These are phyloP conservation scores for Elaeis oleifera DNA, from an alignment of 202 grass and related monocot species.

Conservation along the genomic window DNA sequence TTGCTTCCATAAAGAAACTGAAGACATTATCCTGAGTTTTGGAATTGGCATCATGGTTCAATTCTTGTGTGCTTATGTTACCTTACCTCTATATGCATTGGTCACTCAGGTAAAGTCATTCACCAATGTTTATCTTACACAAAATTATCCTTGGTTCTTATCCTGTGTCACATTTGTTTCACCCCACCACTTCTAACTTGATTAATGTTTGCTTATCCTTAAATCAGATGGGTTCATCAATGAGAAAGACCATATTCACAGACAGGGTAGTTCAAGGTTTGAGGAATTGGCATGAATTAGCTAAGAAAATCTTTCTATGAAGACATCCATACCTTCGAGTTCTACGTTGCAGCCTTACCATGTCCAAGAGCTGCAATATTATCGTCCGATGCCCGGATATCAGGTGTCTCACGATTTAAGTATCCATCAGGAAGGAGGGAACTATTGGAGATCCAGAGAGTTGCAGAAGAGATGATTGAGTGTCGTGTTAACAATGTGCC, in stretches of 20 bases:
- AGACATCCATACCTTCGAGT: neutral
- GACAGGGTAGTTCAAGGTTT: neutral
- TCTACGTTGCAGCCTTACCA: neutral
- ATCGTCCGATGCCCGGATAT: neutral
- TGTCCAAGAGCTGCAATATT: neutral
- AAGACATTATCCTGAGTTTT: slow-evolving; percentile 6
- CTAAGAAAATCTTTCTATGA: neutral
- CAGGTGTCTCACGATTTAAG: neutral
- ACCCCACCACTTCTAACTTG: too few relatives aligned
- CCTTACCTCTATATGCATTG: slow-evolving; percentile 3
- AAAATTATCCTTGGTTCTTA: too few relatives aligned
- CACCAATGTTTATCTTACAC: neutral
- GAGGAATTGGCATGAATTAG: neutral
- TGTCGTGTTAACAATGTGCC: neutral
- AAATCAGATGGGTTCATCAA: slow-evolving; percentile 11
- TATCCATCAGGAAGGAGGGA: slow-evolving; percentile 8
- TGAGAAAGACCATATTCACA: slow-evolving; percentile 8
- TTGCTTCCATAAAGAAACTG: neutral
- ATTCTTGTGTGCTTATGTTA: slow-evolving; percentile 15
- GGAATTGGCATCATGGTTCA: neutral
- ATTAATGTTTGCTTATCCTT: neutral
- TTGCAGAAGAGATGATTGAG: slow-evolving; percentile 5
- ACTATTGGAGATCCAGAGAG: slow-evolving; percentile 10
- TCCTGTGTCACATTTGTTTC: neutral
- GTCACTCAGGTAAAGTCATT: neutral